A percentile compares a stretch with the other conserved stretches of the same genome.
Conservation (phyloP, 345 rosid species). For the Ceriops decandra region DNA sequence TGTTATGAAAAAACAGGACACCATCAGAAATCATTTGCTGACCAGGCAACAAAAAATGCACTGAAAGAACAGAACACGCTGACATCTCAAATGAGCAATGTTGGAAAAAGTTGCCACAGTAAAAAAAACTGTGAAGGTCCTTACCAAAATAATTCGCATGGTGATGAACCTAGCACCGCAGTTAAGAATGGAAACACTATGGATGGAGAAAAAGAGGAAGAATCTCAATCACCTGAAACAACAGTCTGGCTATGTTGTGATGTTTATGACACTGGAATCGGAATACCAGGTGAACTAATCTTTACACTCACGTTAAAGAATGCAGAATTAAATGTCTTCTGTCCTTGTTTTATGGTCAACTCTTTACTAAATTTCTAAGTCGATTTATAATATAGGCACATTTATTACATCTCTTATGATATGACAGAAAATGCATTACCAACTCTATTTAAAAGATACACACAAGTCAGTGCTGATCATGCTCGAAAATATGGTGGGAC, state of each 20-base stretch:
- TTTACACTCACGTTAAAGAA: neutral
- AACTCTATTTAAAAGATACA: constrained; percentile 77
- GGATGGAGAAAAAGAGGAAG: constrained; percentile 36
- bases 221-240: constrained; percentile 35
- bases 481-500: constrained; percentile 98
- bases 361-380: neutral
- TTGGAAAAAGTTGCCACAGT: constrained; percentile 23
- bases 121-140: constrained; percentile 15
- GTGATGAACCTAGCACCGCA: constrained; percentile 30
- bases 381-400: neutral
- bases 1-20: constrained; percentile 40
- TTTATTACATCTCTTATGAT: constrained; percentile 19
- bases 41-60: constrained; percentile 25
- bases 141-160: constrained; percentile 12
- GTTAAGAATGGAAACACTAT: constrained; percentile 25
- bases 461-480: constrained; percentile 95
- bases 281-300: constrained; percentile 69
- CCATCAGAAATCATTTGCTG: constrained; percentile 26
- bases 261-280: constrained; percentile 89
- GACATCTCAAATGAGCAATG: constrained; percentile 23
- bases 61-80: constrained; percentile 28
- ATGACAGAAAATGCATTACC: constrained; percentile 79
- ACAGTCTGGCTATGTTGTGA: constrained; percentile 87
- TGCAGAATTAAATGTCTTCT: neutral
- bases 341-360: neutral